Evolutionary conservation across 2,329 filamentous ascomycete species (phyloP), one percentile per base, ranked within the genome.

Genomic region (Phialocephala sp.): DNA sequence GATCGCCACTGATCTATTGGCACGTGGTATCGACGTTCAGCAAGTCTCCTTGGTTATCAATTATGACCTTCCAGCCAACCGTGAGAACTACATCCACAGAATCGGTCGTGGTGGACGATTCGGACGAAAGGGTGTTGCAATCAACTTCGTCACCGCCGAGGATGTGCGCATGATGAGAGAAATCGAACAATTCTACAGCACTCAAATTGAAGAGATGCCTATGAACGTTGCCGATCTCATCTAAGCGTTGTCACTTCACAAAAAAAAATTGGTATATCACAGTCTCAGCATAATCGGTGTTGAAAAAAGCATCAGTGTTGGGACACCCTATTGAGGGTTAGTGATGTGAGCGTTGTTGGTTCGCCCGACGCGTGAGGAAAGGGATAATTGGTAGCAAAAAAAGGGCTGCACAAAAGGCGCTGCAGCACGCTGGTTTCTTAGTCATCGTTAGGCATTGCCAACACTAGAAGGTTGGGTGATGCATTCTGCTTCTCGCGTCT

Each of bases 171-270:
- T 99, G 92, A 96, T 99, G 92, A 90, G 95, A 81, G 95, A 99
- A 84, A 99, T 99, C 76, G 95, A 99, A 83, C 93, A 97, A 85
- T 99, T 98, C 89, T 99, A 99, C 91, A 97, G 93, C 89, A 99
- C 95, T 81, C 95, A 99, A 86, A 98, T 99, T 75, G 95, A 99
- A 85, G 95, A 99, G 89, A 99, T 99, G 95, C 95, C 95, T 79
- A 98, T 99, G 95, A 91, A 91, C 82, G 89, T 91, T 76, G 89
- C 89, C 75, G 89, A 91, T 76, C 87, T 91, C 75, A 91, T 91
- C 81, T 91, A 89, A 88, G 69, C 68, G 65, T 65, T 68, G n/a
- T 60, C 45, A 61, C 64, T 68, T 50, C 57, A 55, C 57, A 55
- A 65, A 69, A 67, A 68, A 57, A 27, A 62, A 67, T 72, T 68